Base-by-base conservation (phyloP, 257 asterid species). In the Dorcoceras hygrometricum region DNA sequence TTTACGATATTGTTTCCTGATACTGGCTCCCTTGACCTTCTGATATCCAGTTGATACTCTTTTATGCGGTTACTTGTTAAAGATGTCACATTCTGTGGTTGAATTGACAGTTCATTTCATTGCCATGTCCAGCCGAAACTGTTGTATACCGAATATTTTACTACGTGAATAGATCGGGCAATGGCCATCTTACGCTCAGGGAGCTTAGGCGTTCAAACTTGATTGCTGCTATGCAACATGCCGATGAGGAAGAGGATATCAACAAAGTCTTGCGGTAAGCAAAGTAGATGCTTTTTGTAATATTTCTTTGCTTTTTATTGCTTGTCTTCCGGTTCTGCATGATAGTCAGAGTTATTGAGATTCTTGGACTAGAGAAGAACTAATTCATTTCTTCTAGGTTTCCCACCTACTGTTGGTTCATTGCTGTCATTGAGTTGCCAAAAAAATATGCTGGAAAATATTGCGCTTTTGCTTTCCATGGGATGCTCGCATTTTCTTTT, bases 161-260 rank as follows among this genome's bases (percentile, higher is more conserved):
- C 89, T 85, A 94, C 75, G 96, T 87, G 80, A 94, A 94, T 84
- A 87, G 99, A 87, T 67, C 84, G 82, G 87, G 95, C 79, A 90
- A 94, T 78, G 90, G 96, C 59, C 95, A 81, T 64, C 93, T 94
- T 77, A 87, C 96, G 60, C 96, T 94, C 75, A 87, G 83, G 81
- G 99, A 90, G 91, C 90, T 94, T 75, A 94, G 85, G 80, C 93
- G 84, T 71, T 89, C 97, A 8, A 85, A 94, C 80, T 88, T 94
- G 76, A 78, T 90, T 74, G 76, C 86, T 74, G 96, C 96, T 60
- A 90, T 94, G 99, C 97, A 88, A 82, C 96, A 94, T 80, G 99
- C 95, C 50, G 99, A 94, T 77, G 99, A 94, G 76, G 99, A 94
- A 82, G 99, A 94, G 80, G 99, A 94, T 79, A 90, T 94, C 63